Conservation (phyloP, 257 asterid species). For the Scutellaria galericulata region DNA sequence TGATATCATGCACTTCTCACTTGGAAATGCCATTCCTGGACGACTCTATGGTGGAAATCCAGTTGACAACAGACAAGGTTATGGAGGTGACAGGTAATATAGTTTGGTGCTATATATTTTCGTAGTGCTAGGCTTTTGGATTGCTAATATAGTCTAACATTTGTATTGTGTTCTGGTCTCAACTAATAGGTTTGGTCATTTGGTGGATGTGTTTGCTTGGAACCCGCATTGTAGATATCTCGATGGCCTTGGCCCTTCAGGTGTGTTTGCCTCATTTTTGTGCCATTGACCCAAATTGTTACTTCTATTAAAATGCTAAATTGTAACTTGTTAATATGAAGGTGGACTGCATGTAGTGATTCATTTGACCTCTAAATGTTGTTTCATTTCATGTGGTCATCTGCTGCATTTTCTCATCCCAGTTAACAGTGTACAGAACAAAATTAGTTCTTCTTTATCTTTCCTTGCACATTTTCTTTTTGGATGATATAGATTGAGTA, state of each 20-base stretch:
- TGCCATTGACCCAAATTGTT: not conserved
- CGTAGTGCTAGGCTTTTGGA: not conserved
- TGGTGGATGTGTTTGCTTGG: constrained; percentile 67
- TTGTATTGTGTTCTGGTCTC: constrained; percentile 28
- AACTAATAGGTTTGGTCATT: constrained; percentile 60
- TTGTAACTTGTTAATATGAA: constrained; percentile 6
- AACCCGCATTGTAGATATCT: constrained; percentile 65
- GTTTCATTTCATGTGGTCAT: not conserved
- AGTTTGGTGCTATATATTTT: constrained; percentile 6
- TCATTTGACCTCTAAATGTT: not conserved
- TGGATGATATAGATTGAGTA: not conserved
- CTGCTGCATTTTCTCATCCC: not conserved
- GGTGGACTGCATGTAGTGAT: not conserved
- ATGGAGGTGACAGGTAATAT: constrained; percentile 67
- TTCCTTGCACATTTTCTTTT: constrained; percentile 4
- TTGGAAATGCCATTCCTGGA: constrained; percentile 71
- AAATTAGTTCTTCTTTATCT: not conserved
- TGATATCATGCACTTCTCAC: constrained; percentile 73
- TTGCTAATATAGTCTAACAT: constrained; percentile 11
- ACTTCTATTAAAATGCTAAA: not conserved
- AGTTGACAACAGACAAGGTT: constrained; percentile 54
- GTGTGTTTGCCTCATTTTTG: constrained; percentile 39
- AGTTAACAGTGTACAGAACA: not conserved
- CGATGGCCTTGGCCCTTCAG: constrained; percentile 61
- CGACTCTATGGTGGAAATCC: constrained; percentile 66